Base-by-base conservation (phyloP, 441 rosid species). In the Euphorbia corollata region DNA sequence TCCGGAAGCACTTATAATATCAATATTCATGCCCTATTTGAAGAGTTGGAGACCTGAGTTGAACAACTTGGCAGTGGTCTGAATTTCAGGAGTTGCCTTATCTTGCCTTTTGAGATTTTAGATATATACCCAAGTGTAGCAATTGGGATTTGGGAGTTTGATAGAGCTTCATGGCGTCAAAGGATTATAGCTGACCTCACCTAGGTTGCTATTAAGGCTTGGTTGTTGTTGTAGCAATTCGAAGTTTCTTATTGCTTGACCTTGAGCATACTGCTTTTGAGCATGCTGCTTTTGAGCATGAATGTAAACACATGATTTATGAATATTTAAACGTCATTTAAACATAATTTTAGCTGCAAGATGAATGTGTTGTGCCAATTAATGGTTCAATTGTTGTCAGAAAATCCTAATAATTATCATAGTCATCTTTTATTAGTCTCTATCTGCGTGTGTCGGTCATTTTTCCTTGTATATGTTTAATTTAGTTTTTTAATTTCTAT, bases 401-500 rank as follows among this genome's bases (percentile, higher is more conserved):
- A 48, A 39, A 19, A 16, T 20, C 18, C n/a, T 41, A 22, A 30
- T 20, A 39, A 39, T 39, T 41, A 16, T 34, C 48, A 12, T 20
- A 19, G 34, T 68, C 32, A 59, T 50, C 38, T 32, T 2, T 39
- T 34, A 32, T 47, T 38, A 59, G 43, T 36, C 9, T 36, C 41
- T 9, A 2, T 10, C 5, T 41, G 10, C 32, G 23, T 68, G 54
- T 48, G 8, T 36, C 41, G 13, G 5, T 15, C 6, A 16, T 19
- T 61, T 61, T 32, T 48, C 13, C 6, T 59, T 36, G 34, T 32
- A 38, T 47, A 8, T 6, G 7, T 20, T 15, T n/a, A 36, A 9
- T 38, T 55, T 48, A 6, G 24, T 15, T 70, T 67, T 68, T 38
- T 48, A 67, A 27, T 20, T 36, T 58, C 32, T 70, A 57, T 2